Evolutionary conservation across 169 alveolate genomes (phyloP).

Genomic region (Neospora caninum): DNA sequence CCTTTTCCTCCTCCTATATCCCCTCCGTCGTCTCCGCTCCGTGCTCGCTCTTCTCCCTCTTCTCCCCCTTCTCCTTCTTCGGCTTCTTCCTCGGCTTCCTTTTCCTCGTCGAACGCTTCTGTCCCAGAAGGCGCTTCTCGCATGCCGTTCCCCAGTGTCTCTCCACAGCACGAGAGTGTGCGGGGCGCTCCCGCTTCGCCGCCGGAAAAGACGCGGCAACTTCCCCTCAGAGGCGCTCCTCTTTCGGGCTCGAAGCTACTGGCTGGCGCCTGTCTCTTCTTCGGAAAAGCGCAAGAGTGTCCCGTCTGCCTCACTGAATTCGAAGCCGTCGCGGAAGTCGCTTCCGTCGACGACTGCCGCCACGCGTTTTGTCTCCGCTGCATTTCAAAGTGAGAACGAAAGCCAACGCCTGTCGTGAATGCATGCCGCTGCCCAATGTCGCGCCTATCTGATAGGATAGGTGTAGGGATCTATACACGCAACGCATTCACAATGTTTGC

Average conservation of each 20-base stretch:
- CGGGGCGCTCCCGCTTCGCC: background rate
- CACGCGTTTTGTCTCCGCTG: conserved; percentile 3
- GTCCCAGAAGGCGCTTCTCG: background rate
- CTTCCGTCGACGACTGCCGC: conserved; percentile 14
- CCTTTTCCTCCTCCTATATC: background rate
- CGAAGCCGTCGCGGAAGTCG: background rate
- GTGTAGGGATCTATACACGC: too few species aligned
- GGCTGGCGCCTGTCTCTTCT: background rate
- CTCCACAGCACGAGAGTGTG: background rate
- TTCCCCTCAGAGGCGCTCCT: background rate
- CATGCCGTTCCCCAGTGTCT: background rate
- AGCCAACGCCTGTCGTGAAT: too few species aligned
- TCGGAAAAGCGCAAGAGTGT: background rate
- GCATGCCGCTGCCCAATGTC: too few species aligned
- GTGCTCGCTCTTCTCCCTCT: background rate
- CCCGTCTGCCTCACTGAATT: background rate
- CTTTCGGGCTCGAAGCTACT: background rate
- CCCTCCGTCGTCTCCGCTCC: background rate
- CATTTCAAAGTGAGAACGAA: background rate
- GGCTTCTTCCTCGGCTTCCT: background rate
- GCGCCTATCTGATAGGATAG: too few species aligned
- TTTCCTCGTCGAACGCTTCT: background rate
- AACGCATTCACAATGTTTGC: too few species aligned
- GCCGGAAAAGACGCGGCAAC: background rate
- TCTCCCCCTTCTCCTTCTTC: background rate